A percentile compares a stretch with the other conserved stretches of the same genome.
These are phyloP conservation scores for Auriculariales sp. DNA, from an alignment of 768 basidiomycete genomes.

Conservation along the genomic window DNA sequence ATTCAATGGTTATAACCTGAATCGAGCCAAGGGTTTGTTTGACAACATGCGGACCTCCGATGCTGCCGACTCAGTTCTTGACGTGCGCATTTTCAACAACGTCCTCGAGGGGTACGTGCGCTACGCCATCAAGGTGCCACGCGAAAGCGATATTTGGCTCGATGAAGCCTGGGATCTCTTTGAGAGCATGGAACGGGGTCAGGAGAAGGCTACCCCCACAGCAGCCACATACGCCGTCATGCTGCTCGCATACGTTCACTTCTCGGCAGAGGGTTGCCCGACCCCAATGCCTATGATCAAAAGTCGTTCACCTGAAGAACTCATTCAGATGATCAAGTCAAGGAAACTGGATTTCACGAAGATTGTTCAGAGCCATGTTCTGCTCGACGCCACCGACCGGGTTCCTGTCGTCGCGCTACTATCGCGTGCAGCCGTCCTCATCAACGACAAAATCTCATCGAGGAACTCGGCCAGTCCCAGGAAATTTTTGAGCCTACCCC, in stretches of 20 bases:
- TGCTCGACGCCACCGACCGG: slow-evolving; percentile 30
- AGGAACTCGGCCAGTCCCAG: slow-evolving; percentile 42
- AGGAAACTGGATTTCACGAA: slow-evolving; percentile 33
- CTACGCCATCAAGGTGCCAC: slow-evolving; percentile 34
- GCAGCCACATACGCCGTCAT: slow-evolving; percentile 53
- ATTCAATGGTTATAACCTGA: slow-evolving; percentile 57
- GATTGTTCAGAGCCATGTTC: slow-evolving; percentile 28
- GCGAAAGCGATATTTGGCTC: slow-evolving; percentile 39
- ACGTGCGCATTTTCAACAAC: slow-evolving; percentile 40
- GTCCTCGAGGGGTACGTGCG: slow-evolving; percentile 51
- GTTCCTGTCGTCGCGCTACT: slow-evolving; percentile 33
- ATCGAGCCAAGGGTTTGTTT: slow-evolving; percentile 63
- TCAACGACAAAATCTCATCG: slow-evolving; percentile 35
- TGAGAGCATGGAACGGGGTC: slow-evolving; percentile 33
- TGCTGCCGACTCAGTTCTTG: slow-evolving; percentile 30
- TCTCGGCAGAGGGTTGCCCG: slow-evolving; percentile 23
- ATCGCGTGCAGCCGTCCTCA: slow-evolving; percentile 44
- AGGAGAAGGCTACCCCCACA: slow-evolving; percentile 35
- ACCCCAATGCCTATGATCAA: slow-evolving; percentile 9
- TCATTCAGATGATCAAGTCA: slow-evolving; percentile 32
- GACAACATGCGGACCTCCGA: slow-evolving; percentile 33
- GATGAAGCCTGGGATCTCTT: slow-evolving; percentile 50
- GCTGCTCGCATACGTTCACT: slow-evolving; percentile 31
- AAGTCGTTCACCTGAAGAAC: slow-evolving; percentile 9
- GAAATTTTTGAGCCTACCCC: slow-evolving; percentile 21